Evolutionary conservation across 768 basidiomycete genomes (phyloP).

Genomic region (Lanmaoa rubissima): DNA sequence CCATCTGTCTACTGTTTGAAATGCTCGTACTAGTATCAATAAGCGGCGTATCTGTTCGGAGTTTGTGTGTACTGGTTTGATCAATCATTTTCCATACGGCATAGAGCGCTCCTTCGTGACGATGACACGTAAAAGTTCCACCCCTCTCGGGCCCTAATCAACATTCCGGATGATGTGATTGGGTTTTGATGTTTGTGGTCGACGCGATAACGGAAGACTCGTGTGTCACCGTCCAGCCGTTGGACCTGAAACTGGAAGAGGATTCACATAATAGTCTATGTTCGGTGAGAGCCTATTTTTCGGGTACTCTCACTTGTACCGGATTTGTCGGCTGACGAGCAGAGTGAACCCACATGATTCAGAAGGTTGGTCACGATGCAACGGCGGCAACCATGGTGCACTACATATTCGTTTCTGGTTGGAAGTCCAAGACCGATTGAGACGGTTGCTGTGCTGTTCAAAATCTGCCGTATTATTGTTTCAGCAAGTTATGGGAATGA

Average conservation of each 20-base stretch:
- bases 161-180: neutral
- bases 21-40: neutral
- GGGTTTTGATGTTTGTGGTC: neutral
- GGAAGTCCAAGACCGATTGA: neutral
- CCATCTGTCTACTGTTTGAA: neutral
- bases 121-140: conserved; percentile 24
- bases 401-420: neutral
- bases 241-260: neutral
- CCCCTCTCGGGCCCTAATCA: conserved; percentile 2
- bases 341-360: neutral
- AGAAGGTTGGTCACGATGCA: neutral
- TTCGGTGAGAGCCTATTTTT: neutral
- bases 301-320: neutral
- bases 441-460: conserved; percentile 12
- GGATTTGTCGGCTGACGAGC: neutral
- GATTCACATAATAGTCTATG: neutral
- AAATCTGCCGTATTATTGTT: conserved; percentile 21
- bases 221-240: neutral
- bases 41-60: neutral
- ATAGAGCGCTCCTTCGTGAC: conserved; percentile 8
- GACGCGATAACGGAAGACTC: neutral
- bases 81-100: conserved; percentile 4
- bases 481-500: conserved; percentile 20
- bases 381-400: neutral
- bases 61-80: conserved; percentile 7